A percentile compares a stretch with the other conserved stretches of the same genome.
These are phyloP conservation scores for Vicia villosa DNA, from an alignment of 306 rosid genomes.

Conservation along the genomic window DNA sequence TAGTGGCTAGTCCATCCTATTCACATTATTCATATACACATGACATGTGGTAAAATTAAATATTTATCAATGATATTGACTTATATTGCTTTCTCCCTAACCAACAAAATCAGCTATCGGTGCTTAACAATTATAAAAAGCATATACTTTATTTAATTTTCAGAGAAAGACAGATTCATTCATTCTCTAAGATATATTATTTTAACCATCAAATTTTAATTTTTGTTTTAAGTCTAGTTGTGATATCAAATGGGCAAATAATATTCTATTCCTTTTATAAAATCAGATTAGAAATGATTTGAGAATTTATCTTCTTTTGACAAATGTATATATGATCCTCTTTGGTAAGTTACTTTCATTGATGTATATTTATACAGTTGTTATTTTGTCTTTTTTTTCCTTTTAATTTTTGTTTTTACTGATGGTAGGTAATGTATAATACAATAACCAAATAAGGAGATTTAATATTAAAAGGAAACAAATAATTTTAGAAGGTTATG, in stretches of 20 bases:
- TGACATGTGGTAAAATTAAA: conserved; percentile 40
- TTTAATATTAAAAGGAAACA: background rate
- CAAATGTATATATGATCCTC: conserved; percentile 35
- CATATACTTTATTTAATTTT: conserved; percentile 7
- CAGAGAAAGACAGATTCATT: conserved; percentile 41
- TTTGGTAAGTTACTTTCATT: conserved; percentile 25
- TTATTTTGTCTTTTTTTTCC: background rate
- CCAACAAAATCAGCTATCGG: conserved; percentile 45
- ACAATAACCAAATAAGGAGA: background rate
- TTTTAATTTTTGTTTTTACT: background rate
- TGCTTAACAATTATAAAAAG: conserved; percentile 24
- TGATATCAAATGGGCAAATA: conserved; percentile 40
- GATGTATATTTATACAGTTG: conserved; percentile 24
- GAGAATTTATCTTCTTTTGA: conserved; percentile 35
- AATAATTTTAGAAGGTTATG: background rate
- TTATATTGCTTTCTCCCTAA: conserved; percentile 35
- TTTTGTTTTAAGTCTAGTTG: conserved; percentile 32
- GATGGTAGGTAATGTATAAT: too few species aligned
- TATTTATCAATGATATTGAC: conserved; percentile 36
- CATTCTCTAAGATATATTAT: conserved; percentile 30
- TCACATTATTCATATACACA: conserved; percentile 32
- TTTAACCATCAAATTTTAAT: conserved; percentile 18
- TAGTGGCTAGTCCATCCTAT: conserved; percentile 45
- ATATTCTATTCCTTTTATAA: background rate
- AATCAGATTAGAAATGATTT: conserved; percentile 8